phyloP scores from a whole-genome alignment of 306 rosid genomes.

The Potentilla sterilis region DNA sequence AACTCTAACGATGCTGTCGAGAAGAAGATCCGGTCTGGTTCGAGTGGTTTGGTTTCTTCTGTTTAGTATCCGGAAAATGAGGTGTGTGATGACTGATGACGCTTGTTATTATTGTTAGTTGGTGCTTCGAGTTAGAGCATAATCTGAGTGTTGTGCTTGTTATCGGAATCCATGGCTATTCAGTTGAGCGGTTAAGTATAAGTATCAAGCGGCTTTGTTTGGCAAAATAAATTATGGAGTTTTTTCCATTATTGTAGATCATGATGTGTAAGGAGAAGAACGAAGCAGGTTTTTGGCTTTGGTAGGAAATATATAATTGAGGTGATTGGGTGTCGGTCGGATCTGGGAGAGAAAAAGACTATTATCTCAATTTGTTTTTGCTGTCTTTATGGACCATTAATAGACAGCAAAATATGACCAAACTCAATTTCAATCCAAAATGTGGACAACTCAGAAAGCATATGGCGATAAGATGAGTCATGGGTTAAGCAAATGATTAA shows the following conservation, averaged over 20 bases:
- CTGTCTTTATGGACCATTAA: background rate
- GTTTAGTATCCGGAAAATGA: background rate
- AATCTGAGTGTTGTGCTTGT: background rate
- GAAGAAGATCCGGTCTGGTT: conserved; percentile 2
- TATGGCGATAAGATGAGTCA: background rate
- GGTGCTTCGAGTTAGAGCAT: background rate
- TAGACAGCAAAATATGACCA: background rate
- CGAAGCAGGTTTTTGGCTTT: background rate
- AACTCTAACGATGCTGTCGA: background rate
- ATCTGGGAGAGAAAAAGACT: background rate
- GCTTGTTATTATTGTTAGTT: background rate
- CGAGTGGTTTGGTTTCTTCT: background rate
- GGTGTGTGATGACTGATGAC: background rate
- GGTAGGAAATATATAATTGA: background rate
- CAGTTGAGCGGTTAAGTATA: background rate
- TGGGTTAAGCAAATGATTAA: too few relatives aligned
- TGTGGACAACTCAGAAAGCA: background rate
- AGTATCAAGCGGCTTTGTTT: background rate
- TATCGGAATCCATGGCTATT: conserved; percentile 2
- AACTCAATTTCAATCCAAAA: background rate
- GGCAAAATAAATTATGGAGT: background rate
- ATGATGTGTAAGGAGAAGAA: background rate
- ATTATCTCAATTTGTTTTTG: background rate
- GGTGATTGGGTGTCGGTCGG: conserved; percentile 1
- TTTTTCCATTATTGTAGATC: background rate